These are phyloP conservation scores for Cercospora janseana DNA, from an alignment of 2,329 filamentous ascomycete genomes.

Conservation along the genomic window DNA sequence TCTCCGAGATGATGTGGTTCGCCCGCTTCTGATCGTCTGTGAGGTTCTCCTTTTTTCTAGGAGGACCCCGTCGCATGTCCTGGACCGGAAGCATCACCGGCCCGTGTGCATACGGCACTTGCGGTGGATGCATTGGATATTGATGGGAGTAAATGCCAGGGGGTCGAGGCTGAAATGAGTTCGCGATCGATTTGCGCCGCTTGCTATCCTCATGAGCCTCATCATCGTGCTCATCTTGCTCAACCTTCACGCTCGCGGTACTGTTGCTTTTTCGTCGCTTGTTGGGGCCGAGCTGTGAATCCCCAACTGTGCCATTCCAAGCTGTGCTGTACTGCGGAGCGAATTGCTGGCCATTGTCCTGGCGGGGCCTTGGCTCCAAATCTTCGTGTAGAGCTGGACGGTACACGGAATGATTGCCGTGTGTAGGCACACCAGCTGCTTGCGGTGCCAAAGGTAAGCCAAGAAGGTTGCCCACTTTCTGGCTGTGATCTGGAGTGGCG, in stretches of 20 bases:
- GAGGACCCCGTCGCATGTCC: conserved; percentile 3
- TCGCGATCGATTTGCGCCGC: conserved; percentile 10
- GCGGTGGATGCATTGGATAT: conserved; percentile 5
- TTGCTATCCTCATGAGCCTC: not conserved
- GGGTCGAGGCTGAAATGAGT: not conserved
- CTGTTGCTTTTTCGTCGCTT: conserved; percentile 6
- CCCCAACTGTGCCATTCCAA: conserved; percentile 1
- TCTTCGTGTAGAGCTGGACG: not conserved
- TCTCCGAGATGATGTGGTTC: conserved; percentile 69
- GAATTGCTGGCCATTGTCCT: not conserved
- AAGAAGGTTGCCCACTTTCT: conserved; percentile 14
- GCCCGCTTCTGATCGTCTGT: conserved; percentile 70
- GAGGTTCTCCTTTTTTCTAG: conserved; percentile 19
- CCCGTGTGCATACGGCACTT: conserved; percentile 2
- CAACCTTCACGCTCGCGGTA: conserved; percentile 12
- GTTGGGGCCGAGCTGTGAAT: conserved; percentile 1
- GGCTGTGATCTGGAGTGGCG: conserved; percentile 8
- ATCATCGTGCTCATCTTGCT: conserved; percentile 11
- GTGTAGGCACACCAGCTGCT: conserved; percentile 9
- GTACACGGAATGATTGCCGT: not conserved
- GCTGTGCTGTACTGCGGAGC: conserved; percentile 4
- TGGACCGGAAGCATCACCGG: conserved; percentile 8
- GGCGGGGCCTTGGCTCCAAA: not conserved
- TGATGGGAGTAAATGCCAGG: conserved; percentile 5
- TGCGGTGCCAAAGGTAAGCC: conserved; percentile 10